Evolutionary conservation across 2,329 filamentous ascomycete species (phyloP).

Genomic region (Amylocarpus encephaloides): DNA sequence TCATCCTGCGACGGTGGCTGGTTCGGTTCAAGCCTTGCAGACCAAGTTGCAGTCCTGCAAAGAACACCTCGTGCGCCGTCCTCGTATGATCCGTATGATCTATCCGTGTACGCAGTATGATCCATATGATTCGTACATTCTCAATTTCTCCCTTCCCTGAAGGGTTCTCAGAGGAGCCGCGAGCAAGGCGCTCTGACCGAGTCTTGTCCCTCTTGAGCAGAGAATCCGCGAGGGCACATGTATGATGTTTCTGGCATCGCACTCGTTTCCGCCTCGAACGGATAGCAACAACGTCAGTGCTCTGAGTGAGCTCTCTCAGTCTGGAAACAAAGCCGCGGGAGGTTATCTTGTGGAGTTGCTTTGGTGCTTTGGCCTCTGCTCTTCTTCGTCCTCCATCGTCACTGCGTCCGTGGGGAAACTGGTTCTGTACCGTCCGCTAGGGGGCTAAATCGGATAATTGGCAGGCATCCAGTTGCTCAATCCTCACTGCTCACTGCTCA

Average conservation of each 20-base stretch:
- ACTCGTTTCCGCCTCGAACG: neutral
- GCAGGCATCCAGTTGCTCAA: neutral
- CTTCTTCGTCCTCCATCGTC: neutral
- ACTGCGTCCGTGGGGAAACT: neutral
- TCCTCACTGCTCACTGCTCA: neutral
- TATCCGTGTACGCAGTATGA: no score
- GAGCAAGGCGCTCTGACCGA: neutral
- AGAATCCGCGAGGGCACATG: neutral
- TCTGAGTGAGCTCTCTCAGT: neutral
- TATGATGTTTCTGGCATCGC: neutral
- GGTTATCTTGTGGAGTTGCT: neutral
- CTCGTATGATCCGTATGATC: no score
- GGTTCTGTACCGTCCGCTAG: neutral
- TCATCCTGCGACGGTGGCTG: no score
- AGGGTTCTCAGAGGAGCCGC: neutral
- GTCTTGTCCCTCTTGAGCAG: neutral
- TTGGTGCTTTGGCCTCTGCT: neutral
- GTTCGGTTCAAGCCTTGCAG: no score
- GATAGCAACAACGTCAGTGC: neutral
- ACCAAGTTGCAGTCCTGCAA: no score
- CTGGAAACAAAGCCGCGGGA: neutral
- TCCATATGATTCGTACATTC: no score
- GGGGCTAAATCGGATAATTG: slow-evolving; percentile 4
- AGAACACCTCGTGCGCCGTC: no score
- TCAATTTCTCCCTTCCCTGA: no score